Evolutionary conservation across 2,329 filamentous ascomycete species (phyloP), one percentile per base, ranked within the genome.

Genomic region (Nigrospora osmanthi): DNA sequence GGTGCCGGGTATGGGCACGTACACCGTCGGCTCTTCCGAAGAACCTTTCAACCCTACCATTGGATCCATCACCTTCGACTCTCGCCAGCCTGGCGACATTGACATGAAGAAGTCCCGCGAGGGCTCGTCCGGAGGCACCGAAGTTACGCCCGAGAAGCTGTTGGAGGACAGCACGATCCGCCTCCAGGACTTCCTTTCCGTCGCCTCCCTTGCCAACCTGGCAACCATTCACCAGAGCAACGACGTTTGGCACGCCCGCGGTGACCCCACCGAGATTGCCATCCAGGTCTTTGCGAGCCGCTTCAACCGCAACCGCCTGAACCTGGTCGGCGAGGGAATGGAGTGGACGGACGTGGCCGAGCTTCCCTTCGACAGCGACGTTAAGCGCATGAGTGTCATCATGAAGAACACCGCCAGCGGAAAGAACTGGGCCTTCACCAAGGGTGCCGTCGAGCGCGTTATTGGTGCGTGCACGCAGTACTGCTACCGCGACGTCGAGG

Each of bases 331-430:
- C 6, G 65, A 74, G 1, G 62, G 64, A 12, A 65, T 72, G 1
- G 61, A 69, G 35, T 82, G 75, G 75, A 67, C 65, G 36, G 70
- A 81, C 51, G 63, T 83, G 38, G 75, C 78, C 1, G 83, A 87
- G 57, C 81, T 83, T 42, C 82, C 82, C 0, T 87, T 87, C 56
- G 83, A 86, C 54, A 85, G 81, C 1, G 79, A 81, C 49, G 76
- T 86, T 52, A 87, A 87, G 68, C 80, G 81, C 49, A 87, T 87
- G 83, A 85, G 81, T 1, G 81, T 85, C 36, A 75, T 86, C 44
- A 83, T 81, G 61, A 62, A 65, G 47, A 54, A 70, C 43, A 68
- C 63, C 50, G 59, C 68, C 35, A 54, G 51, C 4, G 53, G 40
- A 13, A 43, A 61, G 23, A 54, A 56, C 11, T 58, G 49, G 23